A percentile compares a stretch with the other conserved stretches of the same genome.
Evolutionary conservation across 306 rosid genomes (phyloP).

Genomic region (Ceratonia siliqua): DNA sequence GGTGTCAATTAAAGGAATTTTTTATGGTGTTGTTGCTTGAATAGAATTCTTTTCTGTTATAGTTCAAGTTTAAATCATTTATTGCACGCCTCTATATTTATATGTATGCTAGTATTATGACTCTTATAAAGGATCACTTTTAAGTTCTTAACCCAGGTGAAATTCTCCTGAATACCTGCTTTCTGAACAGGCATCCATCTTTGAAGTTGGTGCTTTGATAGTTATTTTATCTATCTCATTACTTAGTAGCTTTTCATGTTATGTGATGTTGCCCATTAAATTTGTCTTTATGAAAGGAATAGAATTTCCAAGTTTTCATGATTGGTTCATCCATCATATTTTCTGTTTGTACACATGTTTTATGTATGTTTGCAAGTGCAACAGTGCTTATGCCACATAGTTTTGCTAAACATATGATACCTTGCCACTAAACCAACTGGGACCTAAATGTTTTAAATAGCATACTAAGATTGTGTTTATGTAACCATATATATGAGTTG

Average conservation of each 20-base stretch:
- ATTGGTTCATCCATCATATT: neutral
- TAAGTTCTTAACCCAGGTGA: neutral
- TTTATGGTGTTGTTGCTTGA: neutral
- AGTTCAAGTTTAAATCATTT: neutral
- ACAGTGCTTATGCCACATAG: constrained; percentile 1
- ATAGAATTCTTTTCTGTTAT: neutral
- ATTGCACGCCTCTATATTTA: neutral
- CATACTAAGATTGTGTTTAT: neutral
- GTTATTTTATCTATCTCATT: neutral
- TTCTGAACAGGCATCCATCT: neutral
- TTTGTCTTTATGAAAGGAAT: constrained; percentile 1
- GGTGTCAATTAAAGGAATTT: constrained; percentile 6
- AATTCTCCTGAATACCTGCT: constrained; percentile 16
- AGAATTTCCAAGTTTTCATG: neutral
- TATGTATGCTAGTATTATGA: neutral
- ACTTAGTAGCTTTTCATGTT: neutral
- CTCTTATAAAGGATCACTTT: neutral
- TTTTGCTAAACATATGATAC: constrained; percentile 26
- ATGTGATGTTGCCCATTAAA: neutral
- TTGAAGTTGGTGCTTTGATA: neutral
- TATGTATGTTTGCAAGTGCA: no score
- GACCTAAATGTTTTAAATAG: constrained; percentile 21
- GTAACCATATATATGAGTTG: neutral
- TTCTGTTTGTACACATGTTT: neutral
- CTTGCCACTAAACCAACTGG: neutral